These are phyloP conservation scores for Musa itinerans DNA, from an alignment of 176 grass and related monocot genomes.

Conservation along the genomic window DNA sequence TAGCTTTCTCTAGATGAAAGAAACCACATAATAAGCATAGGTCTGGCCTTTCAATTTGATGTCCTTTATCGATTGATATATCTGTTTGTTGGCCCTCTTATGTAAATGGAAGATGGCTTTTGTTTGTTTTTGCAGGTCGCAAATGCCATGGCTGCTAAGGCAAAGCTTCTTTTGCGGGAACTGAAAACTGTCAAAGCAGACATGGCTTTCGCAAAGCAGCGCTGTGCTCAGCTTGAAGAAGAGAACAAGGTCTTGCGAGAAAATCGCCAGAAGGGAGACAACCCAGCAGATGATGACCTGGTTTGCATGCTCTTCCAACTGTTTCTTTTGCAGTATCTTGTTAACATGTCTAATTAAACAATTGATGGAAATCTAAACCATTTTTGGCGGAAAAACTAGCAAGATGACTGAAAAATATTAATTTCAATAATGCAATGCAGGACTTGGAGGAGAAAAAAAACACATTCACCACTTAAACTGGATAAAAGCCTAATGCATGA, in stretches of 20 bases:
- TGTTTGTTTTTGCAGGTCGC: constrained; percentile 44
- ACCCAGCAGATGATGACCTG: constrained; percentile 89
- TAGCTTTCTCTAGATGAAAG: too few relatives aligned
- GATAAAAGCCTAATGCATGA: too few relatives aligned
- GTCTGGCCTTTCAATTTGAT: neutral
- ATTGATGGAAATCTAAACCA: too few relatives aligned
- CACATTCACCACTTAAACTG: too few relatives aligned
- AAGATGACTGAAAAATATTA: too few relatives aligned
- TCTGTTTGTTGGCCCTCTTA: neutral
- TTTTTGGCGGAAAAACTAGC: too few relatives aligned
- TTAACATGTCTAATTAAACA: too few relatives aligned
- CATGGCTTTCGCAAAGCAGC: constrained; percentile 81
- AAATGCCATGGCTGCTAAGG: constrained; percentile 98
- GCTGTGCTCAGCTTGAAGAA: constrained; percentile 88
- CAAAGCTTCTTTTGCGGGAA: constrained; percentile 76
- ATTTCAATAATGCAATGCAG: too few relatives aligned
- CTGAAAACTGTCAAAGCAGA: constrained; percentile 95
- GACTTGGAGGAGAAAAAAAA: too few relatives aligned
- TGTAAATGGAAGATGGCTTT: neutral
- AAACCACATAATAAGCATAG: neutral
- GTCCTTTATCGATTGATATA: too few relatives aligned
- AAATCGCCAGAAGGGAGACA: constrained; percentile 58
- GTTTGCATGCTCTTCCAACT: constrained; percentile 15
- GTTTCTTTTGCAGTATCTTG: too few relatives aligned
- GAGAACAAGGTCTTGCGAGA: constrained; percentile 91